Conservation (phyloP, 1,284 basidiomycete genomes). For the Gomphus bonarii region DNA sequence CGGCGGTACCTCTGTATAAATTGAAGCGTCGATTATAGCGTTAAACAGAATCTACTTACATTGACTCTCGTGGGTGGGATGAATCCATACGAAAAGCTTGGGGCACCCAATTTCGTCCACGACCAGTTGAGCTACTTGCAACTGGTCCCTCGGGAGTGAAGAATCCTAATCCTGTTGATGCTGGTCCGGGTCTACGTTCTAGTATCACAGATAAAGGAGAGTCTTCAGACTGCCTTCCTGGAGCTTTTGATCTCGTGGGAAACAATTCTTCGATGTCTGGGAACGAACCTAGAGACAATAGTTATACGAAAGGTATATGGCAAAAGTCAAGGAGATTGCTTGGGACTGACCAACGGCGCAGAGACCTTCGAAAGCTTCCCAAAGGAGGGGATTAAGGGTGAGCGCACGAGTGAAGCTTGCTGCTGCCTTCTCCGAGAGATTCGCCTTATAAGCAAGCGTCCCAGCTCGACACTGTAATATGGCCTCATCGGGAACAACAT, state of each 20-base stretch:
- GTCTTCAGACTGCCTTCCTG: slow-evolving; percentile 21
- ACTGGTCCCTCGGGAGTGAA: slow-evolving; percentile 63
- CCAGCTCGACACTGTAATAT: slow-evolving; percentile 62
- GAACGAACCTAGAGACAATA: slow-evolving; percentile 38
- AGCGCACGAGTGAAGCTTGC: slow-evolving; percentile 68
- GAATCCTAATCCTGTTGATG: slow-evolving; percentile 54
- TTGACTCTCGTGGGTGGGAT: slow-evolving; percentile 43
- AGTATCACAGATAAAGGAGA: slow-evolving; percentile 11
- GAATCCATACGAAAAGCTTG: slow-evolving; percentile 50
- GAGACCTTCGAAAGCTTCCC: slow-evolving; percentile 90
- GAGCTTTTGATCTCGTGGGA: slow-evolving; percentile 42
- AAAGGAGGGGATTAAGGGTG: slow-evolving; percentile 68
- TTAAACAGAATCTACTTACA: slow-evolving; percentile 31
- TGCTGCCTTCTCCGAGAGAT: slow-evolving; percentile 61
- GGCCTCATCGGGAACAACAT: slow-evolving; percentile 53
- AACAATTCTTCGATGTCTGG: slow-evolving; percentile 63
- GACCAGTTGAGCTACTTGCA: slow-evolving; percentile 25
- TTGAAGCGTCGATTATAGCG: not conserved
- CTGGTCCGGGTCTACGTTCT: slow-evolving; percentile 26
- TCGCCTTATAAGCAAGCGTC: slow-evolving; percentile 61
- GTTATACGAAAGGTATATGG: slow-evolving; percentile 15
- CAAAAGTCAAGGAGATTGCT: not conserved
- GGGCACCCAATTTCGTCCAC: slow-evolving; percentile 44
- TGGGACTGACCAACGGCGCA: slow-evolving; percentile 64
- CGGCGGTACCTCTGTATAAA: slow-evolving; percentile 39